Conservation (phyloP, 169 alveolate genomes). For the Toxoplasma gondii region DNA sequence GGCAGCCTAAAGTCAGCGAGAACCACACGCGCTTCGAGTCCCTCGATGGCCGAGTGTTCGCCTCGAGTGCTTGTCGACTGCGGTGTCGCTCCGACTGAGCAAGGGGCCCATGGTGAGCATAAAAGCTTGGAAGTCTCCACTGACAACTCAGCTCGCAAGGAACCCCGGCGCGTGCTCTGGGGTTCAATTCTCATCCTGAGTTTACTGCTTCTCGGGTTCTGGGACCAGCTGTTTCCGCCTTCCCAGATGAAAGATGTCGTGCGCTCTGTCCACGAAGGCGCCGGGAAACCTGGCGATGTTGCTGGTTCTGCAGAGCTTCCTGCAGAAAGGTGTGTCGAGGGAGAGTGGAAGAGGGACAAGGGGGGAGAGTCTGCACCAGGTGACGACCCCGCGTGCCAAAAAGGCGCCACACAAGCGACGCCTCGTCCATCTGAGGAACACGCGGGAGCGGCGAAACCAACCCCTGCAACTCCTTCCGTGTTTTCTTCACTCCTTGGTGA, state of each 20-base stretch:
- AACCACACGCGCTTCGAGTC: background rate
- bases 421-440: background rate
- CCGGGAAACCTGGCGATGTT: background rate
- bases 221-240: background rate
- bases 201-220: conserved; percentile 23
- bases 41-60: background rate
- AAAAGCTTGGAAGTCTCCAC: conserved; percentile 45
- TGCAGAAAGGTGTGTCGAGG: too few species aligned
- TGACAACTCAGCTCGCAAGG: conserved; percentile 41
- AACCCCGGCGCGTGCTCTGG: conserved; percentile 50
- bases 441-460: background rate
- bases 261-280: background rate
- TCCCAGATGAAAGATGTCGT: background rate
- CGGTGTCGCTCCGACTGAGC: conserved; percentile 6
- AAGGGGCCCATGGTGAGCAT: conserved; percentile 42
- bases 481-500: background rate
- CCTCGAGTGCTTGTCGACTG: background rate
- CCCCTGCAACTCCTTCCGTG: background rate
- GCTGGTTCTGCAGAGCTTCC: too few species aligned
- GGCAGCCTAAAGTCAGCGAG: background rate
- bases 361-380: too few species aligned
- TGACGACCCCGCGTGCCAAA: background rate
- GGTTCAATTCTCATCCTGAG: background rate
- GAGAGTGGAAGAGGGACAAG: too few species aligned
- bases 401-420: background rate